A percentile compares a stretch with the other conserved stretches of the same genome.
These are phyloP conservation scores for Fusarium keratoplasticum DNA, from an alignment of 2,329 filamentous ascomycete genomes.

Conservation along the genomic window DNA sequence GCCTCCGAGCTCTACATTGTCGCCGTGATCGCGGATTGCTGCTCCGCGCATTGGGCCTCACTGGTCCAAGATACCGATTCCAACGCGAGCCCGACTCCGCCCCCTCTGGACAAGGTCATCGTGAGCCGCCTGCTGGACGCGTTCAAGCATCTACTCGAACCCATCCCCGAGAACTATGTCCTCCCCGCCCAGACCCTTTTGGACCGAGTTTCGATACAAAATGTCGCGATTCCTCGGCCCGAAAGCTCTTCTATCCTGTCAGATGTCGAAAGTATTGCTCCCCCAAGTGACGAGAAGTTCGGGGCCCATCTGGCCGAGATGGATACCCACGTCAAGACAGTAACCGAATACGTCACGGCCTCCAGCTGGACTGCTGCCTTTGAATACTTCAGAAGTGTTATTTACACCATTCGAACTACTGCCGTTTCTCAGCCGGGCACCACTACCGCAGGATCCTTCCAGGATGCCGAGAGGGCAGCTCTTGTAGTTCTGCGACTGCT, in stretches of 20 bases:
- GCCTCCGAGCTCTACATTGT: slow-evolving; percentile 75
- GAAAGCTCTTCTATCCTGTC: slow-evolving; percentile 28
- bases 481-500: slow-evolving; percentile 69
- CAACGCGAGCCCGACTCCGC: slow-evolving; percentile 43
- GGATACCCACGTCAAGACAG: slow-evolving; percentile 65
- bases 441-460: slow-evolving; percentile 49
- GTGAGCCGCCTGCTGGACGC: slow-evolving; percentile 67
- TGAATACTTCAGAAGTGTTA: slow-evolving; percentile 66
- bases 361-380: slow-evolving; percentile 72
- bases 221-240: slow-evolving; percentile 49
- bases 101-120: slow-evolving; percentile 61
- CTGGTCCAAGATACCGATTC: slow-evolving; percentile 47
- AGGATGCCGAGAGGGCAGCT: slow-evolving; percentile 64
- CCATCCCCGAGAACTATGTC: slow-evolving; percentile 67
- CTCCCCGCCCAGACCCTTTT: slow-evolving; percentile 69
- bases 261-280: slow-evolving; percentile 26
- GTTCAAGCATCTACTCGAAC: slow-evolving; percentile 67
- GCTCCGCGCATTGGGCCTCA: slow-evolving; percentile 68
- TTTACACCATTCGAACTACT: slow-evolving; percentile 63
- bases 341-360: slow-evolving; percentile 74
- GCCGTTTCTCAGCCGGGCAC: slow-evolving; percentile 53
- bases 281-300: slow-evolving; percentile 39
- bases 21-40: slow-evolving; percentile 73
- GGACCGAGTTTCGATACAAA: slow-evolving; percentile 60
- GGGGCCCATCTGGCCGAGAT: slow-evolving; percentile 58